Conservation (phyloP, 495 filamentous ascomycete species). For the Penicillium psychrofluorescens region DNA sequence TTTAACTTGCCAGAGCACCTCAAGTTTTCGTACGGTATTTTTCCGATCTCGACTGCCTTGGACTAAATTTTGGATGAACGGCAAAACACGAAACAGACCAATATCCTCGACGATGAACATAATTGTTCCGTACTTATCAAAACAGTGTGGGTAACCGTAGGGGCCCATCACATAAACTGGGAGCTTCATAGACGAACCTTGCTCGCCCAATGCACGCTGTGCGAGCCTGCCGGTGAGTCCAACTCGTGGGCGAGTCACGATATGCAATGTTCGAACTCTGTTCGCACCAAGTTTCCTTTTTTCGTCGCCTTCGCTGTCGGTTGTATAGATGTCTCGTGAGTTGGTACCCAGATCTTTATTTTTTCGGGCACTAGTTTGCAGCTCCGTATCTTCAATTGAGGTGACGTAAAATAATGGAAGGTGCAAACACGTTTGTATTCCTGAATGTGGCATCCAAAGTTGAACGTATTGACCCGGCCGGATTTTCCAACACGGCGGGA, state of each 20-base stretch:
- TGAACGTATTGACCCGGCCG: neutral
- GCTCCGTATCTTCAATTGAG: neutral
- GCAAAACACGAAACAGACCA: conserved; percentile 1
- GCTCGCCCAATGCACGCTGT: too few species aligned
- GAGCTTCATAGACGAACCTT: too few species aligned
- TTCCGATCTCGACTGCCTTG: neutral
- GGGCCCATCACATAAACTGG: neutral
- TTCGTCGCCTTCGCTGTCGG: too few species aligned
- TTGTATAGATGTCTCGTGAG: too few species aligned
- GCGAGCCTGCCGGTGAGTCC: too few species aligned
- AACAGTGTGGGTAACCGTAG: neutral
- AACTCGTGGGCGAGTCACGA: too few species aligned
- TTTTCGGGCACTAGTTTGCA: too few species aligned
- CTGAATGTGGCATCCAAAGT: neutral
- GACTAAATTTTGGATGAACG: neutral
- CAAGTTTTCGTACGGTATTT: conserved; percentile 1
- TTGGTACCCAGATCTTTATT: too few species aligned
- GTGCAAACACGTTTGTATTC: neutral
- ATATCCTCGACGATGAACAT: conserved; percentile 4
- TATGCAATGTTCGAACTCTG: too few species aligned
- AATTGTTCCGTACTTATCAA: neutral
- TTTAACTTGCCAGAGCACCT: conserved; percentile 1
- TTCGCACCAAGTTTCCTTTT: too few species aligned
- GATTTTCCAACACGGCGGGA: neutral
- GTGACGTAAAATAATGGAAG: conserved; percentile 1